phyloP scores from a whole-genome alignment of 805 yeast species.

The Candida palmyrensis region DNA sequence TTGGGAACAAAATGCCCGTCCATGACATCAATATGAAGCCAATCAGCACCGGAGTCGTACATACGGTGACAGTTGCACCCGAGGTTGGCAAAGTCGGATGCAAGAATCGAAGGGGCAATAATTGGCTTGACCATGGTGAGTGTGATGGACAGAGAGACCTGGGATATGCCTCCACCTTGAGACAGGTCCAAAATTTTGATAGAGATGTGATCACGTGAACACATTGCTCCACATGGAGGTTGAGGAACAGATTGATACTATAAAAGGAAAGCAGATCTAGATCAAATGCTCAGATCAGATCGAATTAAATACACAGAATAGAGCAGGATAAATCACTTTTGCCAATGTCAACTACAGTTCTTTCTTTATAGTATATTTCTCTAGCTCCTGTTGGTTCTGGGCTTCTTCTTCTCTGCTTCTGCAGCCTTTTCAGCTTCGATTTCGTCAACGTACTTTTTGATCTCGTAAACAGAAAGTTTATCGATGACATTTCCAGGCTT shows the following conservation, averaged over 20 bases:
- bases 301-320: too few relatives aligned
- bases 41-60: constrained; percentile 79
- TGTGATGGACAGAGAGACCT: not conserved
- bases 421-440: constrained; percentile 86
- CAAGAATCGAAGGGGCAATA: constrained; percentile 91
- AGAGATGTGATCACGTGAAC: not conserved
- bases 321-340: too few relatives aligned
- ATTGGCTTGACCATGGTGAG: constrained; percentile 64
- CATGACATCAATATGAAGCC: constrained; percentile 98
- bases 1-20: constrained; percentile 99
- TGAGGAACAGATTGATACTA: not conserved
- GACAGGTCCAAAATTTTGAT: not conserved
- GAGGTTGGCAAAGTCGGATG: constrained; percentile 85
- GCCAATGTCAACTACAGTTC: not conserved
- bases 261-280: too few relatives aligned
- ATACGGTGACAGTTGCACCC: constrained; percentile 84
- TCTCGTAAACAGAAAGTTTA: constrained; percentile 61
- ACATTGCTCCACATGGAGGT: not conserved
- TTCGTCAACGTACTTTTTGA: constrained; percentile 68
- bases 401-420: constrained; percentile 71
- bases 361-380: not conserved
- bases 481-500: constrained; percentile 60
- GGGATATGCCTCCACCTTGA: too few relatives aligned
- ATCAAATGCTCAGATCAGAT: too few relatives aligned
- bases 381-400: constrained; percentile 11